Evolutionary conservation across 768 basidiomycete genomes (phyloP), one percentile per base, ranked within the genome.

Genomic region (Tephrocybe rancida): DNA sequence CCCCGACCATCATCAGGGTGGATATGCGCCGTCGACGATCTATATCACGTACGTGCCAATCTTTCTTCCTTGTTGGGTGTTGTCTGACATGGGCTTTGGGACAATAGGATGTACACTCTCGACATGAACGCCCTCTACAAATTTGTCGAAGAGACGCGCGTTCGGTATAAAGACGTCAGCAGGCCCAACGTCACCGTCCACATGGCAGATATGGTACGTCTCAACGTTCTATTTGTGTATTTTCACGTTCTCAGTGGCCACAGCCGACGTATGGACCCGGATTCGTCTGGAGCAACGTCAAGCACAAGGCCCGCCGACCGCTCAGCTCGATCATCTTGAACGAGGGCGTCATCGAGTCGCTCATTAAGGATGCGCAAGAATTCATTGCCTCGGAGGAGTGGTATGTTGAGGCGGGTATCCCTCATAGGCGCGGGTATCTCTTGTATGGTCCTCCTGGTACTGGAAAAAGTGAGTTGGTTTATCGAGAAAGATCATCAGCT

Each of bases 381-480:
- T 86, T 85, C 56, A 60, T 85, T 18, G 66, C 69, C 18, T 70
- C 75, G 6, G 81, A 84, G 53, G 70, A 76, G n/a, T 86, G 84
- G 84, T 86, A 85, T 57, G 55, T 68, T 30, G 72, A 76, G 35
- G 77, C 79, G 0, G 83, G 84, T 0, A 85, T 85, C 43, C 83
- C 84, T 1, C 77, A 84, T 56, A 71, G 80, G 7, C 69, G 83
- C 24, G 84, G 84, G 0, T 84, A 82, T 54, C 67, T 85, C 16
- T 67, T 86, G 5, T 70, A 81, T 63, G 84, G 84, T 0, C 81
- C 80, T 18, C 82, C 83, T n/a, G 83, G 83, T 16, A 83, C 81
- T 5, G 84, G 83, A 6, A 86, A 84, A 67, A 84, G 81, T 83
- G 39, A 53, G 73, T 65, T 49, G 38, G 26, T 25, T 48, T 44